Conservation (phyloP, 805 yeast genomes). For the Pachysolen tannophilus region DNA sequence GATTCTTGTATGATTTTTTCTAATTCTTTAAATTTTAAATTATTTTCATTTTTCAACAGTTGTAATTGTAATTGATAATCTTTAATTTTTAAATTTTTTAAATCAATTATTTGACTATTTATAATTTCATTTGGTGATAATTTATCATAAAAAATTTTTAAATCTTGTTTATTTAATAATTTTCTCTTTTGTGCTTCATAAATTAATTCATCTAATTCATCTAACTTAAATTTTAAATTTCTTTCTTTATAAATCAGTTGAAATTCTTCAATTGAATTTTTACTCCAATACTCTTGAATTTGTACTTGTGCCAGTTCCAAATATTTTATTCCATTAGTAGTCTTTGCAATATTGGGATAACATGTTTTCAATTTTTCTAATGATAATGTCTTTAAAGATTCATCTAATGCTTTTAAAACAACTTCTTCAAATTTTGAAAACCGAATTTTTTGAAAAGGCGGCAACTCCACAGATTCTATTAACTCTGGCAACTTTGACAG, state of each 20-base stretch:
- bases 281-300: constrained; percentile 35
- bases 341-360: constrained; percentile 32
- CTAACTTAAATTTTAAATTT: constrained; percentile 31
- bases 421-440: constrained; percentile 25
- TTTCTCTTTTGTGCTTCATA: constrained; percentile 23
- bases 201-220: constrained; percentile 41
- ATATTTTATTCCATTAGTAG: constrained; percentile 29
- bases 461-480: neutral
- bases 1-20: constrained; percentile 8
- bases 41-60: constrained; percentile 11
- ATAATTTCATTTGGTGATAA: constrained; percentile 17
- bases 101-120: constrained; percentile 10
- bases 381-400: constrained; percentile 36
- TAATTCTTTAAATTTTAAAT: constrained; percentile 9
- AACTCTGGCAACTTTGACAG: too few relatives aligned
- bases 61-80: constrained; percentile 12
- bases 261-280: constrained; percentile 35
- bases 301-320: constrained; percentile 38
- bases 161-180: constrained; percentile 9
- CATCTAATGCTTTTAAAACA: constrained; percentile 26
- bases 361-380: constrained; percentile 35
- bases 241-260: constrained; percentile 38
- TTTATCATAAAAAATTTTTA: constrained; percentile 11
- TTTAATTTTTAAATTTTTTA: constrained; percentile 12
- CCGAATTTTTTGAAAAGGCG: constrained; percentile 14